phyloP scores from a whole-genome alignment of 768 basidiomycete genomes.

The Solioccasus polychromus region DNA sequence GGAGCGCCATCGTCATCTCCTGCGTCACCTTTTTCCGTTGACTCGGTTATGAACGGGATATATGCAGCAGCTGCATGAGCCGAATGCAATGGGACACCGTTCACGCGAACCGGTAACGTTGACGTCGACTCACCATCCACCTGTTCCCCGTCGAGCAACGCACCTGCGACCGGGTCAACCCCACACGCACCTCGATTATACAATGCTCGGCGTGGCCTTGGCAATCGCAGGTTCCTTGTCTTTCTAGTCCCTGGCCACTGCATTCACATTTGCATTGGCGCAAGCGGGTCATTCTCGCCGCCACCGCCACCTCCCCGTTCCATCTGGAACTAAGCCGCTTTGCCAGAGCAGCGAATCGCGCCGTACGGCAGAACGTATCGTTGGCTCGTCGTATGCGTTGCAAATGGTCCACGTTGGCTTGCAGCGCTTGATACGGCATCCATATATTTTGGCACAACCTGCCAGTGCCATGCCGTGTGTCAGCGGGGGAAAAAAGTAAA shows the following conservation, averaged over 20 bases:
- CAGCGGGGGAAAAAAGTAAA: background rate
- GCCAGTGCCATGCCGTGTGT: background rate
- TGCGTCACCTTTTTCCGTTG: slow-evolving; percentile 66
- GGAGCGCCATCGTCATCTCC: slow-evolving; percentile 89
- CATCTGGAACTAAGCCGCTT: slow-evolving; percentile 85
- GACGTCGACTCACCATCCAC: slow-evolving; percentile 12
- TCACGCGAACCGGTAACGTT: slow-evolving; percentile 16
- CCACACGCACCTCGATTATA: slow-evolving; percentile 76
- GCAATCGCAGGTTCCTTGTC: slow-evolving; percentile 86
- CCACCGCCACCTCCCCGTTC: slow-evolving; percentile 3
- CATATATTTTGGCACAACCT: slow-evolving; percentile 87
- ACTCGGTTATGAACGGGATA: slow-evolving; percentile 67
- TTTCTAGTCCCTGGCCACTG: slow-evolving; percentile 50
- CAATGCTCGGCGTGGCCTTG: slow-evolving; percentile 89
- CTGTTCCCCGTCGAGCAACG: slow-evolving; percentile 51
- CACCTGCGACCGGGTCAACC: slow-evolving; percentile 35
- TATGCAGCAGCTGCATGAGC: slow-evolving; percentile 71
- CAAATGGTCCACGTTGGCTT: slow-evolving; percentile 66
- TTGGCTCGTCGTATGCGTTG: slow-evolving; percentile 79
- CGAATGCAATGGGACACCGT: slow-evolving; percentile 58
- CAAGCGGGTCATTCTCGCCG: background rate
- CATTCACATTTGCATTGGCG: no score
- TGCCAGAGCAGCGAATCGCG: slow-evolving; percentile 81
- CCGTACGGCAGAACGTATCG: slow-evolving; percentile 79
- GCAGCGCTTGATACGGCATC: slow-evolving; percentile 74